Base-by-base conservation (phyloP, 805 yeast species). In the Kodamaea nitidulidarum region DNA sequence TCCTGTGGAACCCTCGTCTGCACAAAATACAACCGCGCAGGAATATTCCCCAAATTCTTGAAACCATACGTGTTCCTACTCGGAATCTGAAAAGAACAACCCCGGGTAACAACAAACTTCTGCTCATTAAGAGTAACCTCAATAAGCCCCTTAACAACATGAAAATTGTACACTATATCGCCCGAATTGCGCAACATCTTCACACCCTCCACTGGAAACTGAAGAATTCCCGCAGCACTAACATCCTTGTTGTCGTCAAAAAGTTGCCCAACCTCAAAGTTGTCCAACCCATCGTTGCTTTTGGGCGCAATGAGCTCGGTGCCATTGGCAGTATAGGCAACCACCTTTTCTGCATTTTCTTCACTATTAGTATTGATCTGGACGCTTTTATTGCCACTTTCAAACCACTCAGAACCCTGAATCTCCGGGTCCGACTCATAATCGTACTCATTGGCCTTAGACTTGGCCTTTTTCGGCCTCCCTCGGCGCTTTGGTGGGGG, bases 11-110 rank as follows among this genome's bases (percentile, higher is more conserved):
- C 64, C 38, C 70, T 73, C 4, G 81, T 72, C 54, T 88, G 95
- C 1, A 84, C 88, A 53, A 86, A 88, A 56, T 84, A 87, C 53
- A 88, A 50, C 40, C 75, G 71, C 0, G 83, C 88, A 24, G 70
- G 70, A 12, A 63, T 66, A 22, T 68, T 62, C 0, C 88, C 84
- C 29, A 68, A 70, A 53, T 86, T 86, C 34, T 70, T 71, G 46
- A 88, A 72, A 12, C 83, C 76, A 58, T 86, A 88, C 31, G 73
- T 70, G 54, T 84, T 85, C 4, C 81, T 83, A 63, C 83, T 75
- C 1, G 96, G 96, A 4, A 90, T 72, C 51, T 84, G 85, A 51
- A 88, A 81, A 4, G 91, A 76, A 38, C 95, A 83, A 1, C 95
- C 95, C 40, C 71, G 65, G 1, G 76, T 70, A 5, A 81, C 83